Conservation (phyloP, 495 filamentous ascomycete species). For the Pyronema domesticum region DNA sequence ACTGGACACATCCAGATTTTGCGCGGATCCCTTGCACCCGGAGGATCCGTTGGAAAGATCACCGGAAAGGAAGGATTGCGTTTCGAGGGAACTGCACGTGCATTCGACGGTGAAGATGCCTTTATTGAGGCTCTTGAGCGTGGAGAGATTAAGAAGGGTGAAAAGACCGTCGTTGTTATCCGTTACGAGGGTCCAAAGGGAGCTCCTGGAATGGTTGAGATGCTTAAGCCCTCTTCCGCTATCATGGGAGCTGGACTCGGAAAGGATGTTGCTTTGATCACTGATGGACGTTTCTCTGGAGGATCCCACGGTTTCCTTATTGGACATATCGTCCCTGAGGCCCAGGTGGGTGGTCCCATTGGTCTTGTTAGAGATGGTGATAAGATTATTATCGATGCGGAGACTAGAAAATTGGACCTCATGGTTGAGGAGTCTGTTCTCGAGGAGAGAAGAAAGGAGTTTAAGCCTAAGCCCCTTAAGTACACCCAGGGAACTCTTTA, state of each 20-base stretch:
- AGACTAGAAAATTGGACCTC: conserved; percentile 43
- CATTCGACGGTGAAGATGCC: conserved; percentile 70
- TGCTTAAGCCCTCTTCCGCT: conserved; percentile 65
- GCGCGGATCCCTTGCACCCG: conserved; percentile 74
- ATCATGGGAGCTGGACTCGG: conserved; percentile 79
- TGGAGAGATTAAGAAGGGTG: conserved; percentile 79
- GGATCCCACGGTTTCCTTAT: conserved; percentile 67
- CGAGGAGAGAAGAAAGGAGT: conserved; percentile 42
- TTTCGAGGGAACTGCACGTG: conserved; percentile 74
- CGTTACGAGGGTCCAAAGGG: conserved; percentile 82
- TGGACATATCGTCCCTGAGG: conserved; percentile 85
- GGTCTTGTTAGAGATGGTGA: conserved; percentile 53
- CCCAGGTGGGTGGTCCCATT: conserved; percentile 32
- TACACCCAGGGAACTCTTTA: conserved; percentile 56
- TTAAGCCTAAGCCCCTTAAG: conserved; percentile 45
- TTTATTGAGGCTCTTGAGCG: conserved; percentile 62
- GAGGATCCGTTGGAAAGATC: conserved; percentile 90
- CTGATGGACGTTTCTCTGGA: conserved; percentile 60
- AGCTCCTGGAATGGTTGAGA: conserved; percentile 72
- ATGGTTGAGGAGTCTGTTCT: conserved; percentile 46
- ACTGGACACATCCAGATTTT: conserved; percentile 97
- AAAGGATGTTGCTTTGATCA: conserved; percentile 64
- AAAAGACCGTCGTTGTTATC: conserved; percentile 95
- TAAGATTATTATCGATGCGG: conserved; percentile 52
- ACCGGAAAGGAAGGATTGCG: conserved; percentile 89